These are phyloP conservation scores for Rickenella mellea DNA, from an alignment of 768 basidiomycete species.

Conservation along the genomic window DNA sequence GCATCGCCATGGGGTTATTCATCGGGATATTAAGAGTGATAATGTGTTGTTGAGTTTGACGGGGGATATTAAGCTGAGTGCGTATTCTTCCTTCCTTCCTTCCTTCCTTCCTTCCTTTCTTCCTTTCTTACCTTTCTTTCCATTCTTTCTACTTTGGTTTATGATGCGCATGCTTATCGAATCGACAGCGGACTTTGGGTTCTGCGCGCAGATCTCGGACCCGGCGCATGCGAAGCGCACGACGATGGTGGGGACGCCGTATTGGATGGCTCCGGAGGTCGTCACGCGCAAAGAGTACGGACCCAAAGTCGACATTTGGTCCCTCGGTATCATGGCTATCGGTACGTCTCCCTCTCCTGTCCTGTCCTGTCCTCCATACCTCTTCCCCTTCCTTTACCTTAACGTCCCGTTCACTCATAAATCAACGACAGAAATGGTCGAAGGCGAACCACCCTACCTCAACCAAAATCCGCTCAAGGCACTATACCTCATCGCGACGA, in stretches of 20 bases:
- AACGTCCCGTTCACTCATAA: neutral
- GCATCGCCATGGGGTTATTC: constrained; percentile 94
- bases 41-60: constrained; percentile 88
- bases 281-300: constrained; percentile 97
- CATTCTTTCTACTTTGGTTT: neutral
- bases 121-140: neutral
- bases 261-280: constrained; percentile 99
- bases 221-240: constrained; percentile 85
- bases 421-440: constrained; percentile 76
- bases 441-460: constrained; percentile 93
- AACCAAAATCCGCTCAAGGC: constrained; percentile 97
- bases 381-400: neutral
- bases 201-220: constrained; percentile 93
- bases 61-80: constrained; percentile 97
- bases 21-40: constrained; percentile 98
- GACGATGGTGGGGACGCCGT: constrained; percentile 97
- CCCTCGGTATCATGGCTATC: constrained; percentile 92
- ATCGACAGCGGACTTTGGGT: constrained; percentile 86
- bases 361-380: neutral
- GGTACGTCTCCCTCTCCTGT: constrained; percentile 37
- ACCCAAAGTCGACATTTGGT: constrained; percentile 98
- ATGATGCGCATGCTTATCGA: constrained; percentile 4
- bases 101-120: neutral
- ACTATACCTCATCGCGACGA: constrained; percentile 94
- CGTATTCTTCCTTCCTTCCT: constrained; percentile 23